Evolutionary conservation across 1,284 basidiomycete species (phyloP).

Genomic region (Cutaneotrichosporon cyanovorans): DNA sequence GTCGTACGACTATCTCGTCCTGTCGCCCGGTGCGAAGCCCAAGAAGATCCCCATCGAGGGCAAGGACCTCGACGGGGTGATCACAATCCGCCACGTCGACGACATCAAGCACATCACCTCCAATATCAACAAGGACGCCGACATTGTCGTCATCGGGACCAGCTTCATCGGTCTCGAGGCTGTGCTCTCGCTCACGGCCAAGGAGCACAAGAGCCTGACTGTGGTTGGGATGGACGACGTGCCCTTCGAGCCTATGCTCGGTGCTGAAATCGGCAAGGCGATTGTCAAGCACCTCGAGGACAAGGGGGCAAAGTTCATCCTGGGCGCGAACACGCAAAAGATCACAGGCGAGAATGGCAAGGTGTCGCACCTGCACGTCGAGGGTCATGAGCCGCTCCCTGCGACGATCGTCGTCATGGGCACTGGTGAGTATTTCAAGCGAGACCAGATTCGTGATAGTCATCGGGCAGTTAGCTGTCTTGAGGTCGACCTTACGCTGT

Average conservation of each 20-base stretch:
- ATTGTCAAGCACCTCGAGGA: constrained; percentile 74
- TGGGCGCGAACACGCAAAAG: constrained; percentile 65
- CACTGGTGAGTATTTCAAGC: constrained; percentile 51
- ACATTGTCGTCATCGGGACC: constrained; percentile 76
- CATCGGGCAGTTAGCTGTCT: too few species aligned
- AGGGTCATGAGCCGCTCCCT: constrained; percentile 57
- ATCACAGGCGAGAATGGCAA: constrained; percentile 49
- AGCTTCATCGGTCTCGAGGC: constrained; percentile 94
- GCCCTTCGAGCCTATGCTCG: constrained; percentile 75
- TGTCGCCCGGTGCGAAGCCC: constrained; percentile 63
- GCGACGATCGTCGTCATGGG: constrained; percentile 82
- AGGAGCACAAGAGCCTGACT: constrained; percentile 57
- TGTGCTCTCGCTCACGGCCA: constrained; percentile 64
- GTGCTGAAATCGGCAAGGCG: constrained; percentile 69
- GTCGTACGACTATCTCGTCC: constrained; percentile 63
- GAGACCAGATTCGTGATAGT: too few species aligned
- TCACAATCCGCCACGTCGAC: constrained; percentile 63
- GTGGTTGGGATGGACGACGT: constrained; percentile 78
- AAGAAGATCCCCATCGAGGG: constrained; percentile 65
- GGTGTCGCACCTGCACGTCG: constrained; percentile 54
- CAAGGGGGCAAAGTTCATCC: constrained; percentile 77
- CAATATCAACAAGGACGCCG: constrained; percentile 55
- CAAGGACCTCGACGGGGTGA: constrained; percentile 67
- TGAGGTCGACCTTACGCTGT: too few species aligned
- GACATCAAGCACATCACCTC: constrained; percentile 71